Percentiles rank a stretch among this genome's conserved stretches.
Evolutionary conservation across 2,329 filamentous ascomycete genomes (phyloP).

Genomic region (Endothia cerciana): DNA sequence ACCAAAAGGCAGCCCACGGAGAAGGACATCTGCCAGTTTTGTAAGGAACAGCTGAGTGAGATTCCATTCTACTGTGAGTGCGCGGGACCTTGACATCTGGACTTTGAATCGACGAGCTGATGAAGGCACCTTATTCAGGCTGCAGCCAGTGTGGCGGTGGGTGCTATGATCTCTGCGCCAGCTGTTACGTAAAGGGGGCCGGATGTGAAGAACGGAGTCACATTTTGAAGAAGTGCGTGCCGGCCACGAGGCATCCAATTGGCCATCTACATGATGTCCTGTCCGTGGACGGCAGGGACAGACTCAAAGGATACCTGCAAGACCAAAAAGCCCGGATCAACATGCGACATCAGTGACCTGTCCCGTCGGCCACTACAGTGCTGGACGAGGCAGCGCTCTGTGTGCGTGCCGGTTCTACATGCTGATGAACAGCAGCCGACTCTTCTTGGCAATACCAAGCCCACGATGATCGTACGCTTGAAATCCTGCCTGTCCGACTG

Average conservation of each 20-base stretch:
- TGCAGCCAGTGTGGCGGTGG: slow-evolving; percentile 20
- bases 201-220: slow-evolving; percentile 26
- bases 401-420: background rate
- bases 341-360: slow-evolving; percentile 12
- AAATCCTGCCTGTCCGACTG: background rate
- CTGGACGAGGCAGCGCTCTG: background rate
- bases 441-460: background rate
- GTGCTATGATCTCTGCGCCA: slow-evolving; percentile 24
- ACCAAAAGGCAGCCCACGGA: slow-evolving; percentile 19
- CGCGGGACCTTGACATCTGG: background rate
- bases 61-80: slow-evolving; percentile 24
- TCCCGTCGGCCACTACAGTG: background rate
- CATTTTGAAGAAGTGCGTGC: slow-evolving; percentile 18
- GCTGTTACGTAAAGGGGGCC: slow-evolving; percentile 23
- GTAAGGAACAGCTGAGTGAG: slow-evolving; percentile 18
- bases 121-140: background rate
- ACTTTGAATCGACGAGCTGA: background rate
- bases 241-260: slow-evolving; percentile 14
- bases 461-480: background rate
- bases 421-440: background rate
- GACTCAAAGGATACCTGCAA: slow-evolving; percentile 19
- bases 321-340: slow-evolving; percentile 20
- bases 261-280: slow-evolving; percentile 21
- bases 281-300: slow-evolving; percentile 22
- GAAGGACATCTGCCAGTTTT: slow-evolving; percentile 22